Conservation (phyloP, 2,329 filamentous ascomycete genomes). For the Pseudonectria buxi region DNA sequence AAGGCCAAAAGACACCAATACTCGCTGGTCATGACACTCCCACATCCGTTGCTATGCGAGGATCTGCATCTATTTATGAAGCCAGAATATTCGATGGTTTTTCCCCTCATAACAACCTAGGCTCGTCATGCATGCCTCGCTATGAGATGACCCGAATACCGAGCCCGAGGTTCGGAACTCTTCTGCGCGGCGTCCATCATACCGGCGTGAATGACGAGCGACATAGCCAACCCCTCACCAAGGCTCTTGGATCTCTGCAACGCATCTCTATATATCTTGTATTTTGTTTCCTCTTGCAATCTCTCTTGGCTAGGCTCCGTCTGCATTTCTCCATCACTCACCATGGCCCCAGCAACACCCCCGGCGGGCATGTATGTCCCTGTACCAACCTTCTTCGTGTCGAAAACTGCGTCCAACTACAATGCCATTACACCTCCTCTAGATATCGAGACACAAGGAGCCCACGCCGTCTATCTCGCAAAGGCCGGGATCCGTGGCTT, state of each 20-base stretch:
- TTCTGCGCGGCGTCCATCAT: not conserved
- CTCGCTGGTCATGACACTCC: no score
- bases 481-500: constrained; percentile 53
- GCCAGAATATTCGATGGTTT: not conserved
- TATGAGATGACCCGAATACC: constrained; percentile 17
- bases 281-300: not conserved
- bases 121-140: constrained; percentile 8
- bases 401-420: constrained; percentile 34
- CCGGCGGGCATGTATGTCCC: constrained; percentile 53
- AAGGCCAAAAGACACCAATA: no score
- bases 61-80: no score
- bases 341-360: constrained; percentile 29
- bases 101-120: constrained; percentile 7
- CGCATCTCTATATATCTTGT: not conserved
- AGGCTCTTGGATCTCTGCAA: not conserved
- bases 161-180: constrained; percentile 11
- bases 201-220: not conserved
- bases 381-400: constrained; percentile 57
- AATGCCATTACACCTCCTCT: constrained; percentile 42
- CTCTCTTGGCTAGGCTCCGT: not conserved
- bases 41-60: no score
- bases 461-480: constrained; percentile 54
- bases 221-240: not conserved
- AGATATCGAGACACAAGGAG: constrained; percentile 51
- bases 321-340: not conserved